Evolutionary conservation across 805 yeast species (phyloP), one percentile per base, ranked within the genome.

Genomic region (Tetrapisispora namnaoensis): DNA sequence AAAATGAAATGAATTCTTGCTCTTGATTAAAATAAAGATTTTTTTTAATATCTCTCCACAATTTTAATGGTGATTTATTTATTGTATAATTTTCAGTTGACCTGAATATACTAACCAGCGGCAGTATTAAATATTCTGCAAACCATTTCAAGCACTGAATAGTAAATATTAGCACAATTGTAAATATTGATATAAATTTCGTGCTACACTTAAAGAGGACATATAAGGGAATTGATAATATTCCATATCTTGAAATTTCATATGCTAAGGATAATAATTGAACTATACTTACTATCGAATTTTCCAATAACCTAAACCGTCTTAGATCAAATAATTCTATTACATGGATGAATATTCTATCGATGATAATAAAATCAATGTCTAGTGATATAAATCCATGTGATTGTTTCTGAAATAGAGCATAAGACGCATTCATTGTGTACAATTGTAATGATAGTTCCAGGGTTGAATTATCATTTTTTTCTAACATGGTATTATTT

Each of bases 161-260:
- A 56, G 51, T 90, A 83, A n/a, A 81, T 2, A 76, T 42, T 20
- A 30, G 13, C 13, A 72, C 6, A 72, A 61, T 13, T 90, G 95
- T 55, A 82, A 73, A 40, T 68, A 67, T 11, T 69, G 57, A 49
- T n/a, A 52, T 47, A 8, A 54, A 1, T 47, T 86, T 90, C 1
- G 95, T 93, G 13, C 78, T 61, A 53, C 80, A 78, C 1, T 88
- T 83, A 51, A 80, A 59, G 16, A 78, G 63, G 5, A 83, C 76
- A 2, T 78, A 72, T 9, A 74, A 59, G 6, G 95, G 95, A 54
- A 86, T 73, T 39, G 45, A 55, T 54, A 14, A 48, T 47, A 51
- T 51, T 49, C 61, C 64, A 58, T 62, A 13, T 82, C 75, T 4
- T 77, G 72, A 8, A 72, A 60, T 11, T 91, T 91, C 55, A 83